Conservation (phyloP, 495 filamentous ascomycete species). For the Lophium mytilinum region DNA sequence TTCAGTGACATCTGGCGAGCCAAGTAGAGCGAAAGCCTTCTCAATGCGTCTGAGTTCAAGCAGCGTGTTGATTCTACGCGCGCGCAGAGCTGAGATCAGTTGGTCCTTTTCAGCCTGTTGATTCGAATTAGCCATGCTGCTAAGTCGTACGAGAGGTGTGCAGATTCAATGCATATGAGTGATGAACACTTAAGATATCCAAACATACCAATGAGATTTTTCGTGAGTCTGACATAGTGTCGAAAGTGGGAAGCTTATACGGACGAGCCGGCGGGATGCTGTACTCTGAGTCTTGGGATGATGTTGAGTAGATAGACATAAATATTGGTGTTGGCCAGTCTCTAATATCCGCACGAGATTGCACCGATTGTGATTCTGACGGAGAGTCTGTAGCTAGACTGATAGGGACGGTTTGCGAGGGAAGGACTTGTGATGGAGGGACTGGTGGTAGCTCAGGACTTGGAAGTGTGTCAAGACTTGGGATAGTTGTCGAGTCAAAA, state of each 20-base stretch:
- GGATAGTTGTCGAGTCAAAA: background rate
- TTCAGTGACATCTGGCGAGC: conserved; percentile 48
- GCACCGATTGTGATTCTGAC: background rate
- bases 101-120: conserved; percentile 42
- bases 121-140: too few species aligned
- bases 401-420: too few species aligned
- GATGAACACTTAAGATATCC: background rate
- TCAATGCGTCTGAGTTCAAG: conserved; percentile 70
- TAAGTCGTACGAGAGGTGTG: too few species aligned
- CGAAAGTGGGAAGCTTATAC: conserved; percentile 20
- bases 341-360: background rate
- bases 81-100: conserved; percentile 46
- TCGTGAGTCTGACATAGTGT: conserved; percentile 13
- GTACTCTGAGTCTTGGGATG: conserved; percentile 16
- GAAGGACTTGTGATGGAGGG: background rate
- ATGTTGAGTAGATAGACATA: conserved; percentile 19
- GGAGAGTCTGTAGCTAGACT: background rate
- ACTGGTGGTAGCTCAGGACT: background rate
- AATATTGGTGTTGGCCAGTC: conserved; percentile 5
- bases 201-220: conserved; percentile 14
- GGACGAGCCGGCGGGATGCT: conserved; percentile 24
- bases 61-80: conserved; percentile 63
- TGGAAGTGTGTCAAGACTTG: background rate
- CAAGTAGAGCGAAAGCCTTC: conserved; percentile 48
- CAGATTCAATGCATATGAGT: background rate